phyloP scores from a whole-genome alignment of 2,329 filamentous ascomycete species.

The Chaetothyriales sp. region DNA sequence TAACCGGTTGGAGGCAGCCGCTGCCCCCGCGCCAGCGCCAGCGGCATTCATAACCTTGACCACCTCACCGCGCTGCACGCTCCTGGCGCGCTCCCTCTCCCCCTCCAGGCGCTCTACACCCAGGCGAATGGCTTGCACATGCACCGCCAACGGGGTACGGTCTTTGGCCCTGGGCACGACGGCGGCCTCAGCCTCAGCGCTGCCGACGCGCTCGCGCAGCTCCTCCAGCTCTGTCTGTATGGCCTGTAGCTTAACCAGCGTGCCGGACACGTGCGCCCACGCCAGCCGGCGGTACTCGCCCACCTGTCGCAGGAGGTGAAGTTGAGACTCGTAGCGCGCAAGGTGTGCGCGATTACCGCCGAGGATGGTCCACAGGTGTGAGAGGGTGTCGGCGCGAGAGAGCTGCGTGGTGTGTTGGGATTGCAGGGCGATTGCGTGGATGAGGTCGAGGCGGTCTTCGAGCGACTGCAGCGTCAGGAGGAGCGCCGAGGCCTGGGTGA shows the following conservation, averaged over 20 bases:
- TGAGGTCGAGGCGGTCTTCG: constrained; percentile 55
- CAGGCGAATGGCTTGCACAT: constrained; percentile 60
- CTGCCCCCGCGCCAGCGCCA: constrained; percentile 24
- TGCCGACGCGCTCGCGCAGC: constrained; percentile 55
- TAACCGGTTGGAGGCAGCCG: background rate
- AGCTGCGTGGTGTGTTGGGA: constrained; percentile 47
- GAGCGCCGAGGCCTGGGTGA: constrained; percentile 56
- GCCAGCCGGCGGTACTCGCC: constrained; percentile 51
- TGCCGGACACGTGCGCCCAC: constrained; percentile 52
- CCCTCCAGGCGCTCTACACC: constrained; percentile 59
- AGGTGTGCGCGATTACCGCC: constrained; percentile 53
- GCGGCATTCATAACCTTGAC: constrained; percentile 39
- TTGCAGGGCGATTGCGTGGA: constrained; percentile 54
- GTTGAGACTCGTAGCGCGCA: constrained; percentile 48
- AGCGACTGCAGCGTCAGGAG: constrained; percentile 52
- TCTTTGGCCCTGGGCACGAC: constrained; percentile 15
- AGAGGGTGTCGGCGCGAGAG: constrained; percentile 52
- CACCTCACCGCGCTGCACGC: constrained; percentile 46
- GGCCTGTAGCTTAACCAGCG: constrained; percentile 58
- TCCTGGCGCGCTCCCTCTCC: constrained; percentile 46
- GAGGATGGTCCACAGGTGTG: constrained; percentile 58
- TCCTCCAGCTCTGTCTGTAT: constrained; percentile 60
- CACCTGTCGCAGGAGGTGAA: constrained; percentile 53
- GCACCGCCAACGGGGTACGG: constrained; percentile 53
- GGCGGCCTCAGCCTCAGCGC: constrained; percentile 44